These are phyloP conservation scores for Hyphodiscus sp. DNA, from an alignment of 2,329 filamentous ascomycete species.

Conservation along the genomic window DNA sequence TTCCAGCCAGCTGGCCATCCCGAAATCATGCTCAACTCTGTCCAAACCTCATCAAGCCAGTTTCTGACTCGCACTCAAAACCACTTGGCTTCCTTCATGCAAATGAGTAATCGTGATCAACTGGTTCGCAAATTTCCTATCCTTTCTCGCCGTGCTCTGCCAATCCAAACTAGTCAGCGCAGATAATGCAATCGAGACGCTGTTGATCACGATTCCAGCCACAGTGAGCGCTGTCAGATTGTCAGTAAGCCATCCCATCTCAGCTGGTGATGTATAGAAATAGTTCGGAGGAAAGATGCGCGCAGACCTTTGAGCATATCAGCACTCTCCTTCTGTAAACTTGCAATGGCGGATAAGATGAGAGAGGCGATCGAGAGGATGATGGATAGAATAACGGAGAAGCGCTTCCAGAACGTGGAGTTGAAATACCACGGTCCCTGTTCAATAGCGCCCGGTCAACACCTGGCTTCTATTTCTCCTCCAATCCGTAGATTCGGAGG, in stretches of 20 bases:
- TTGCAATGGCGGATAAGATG: constrained; percentile 15
- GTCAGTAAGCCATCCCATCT: background rate
- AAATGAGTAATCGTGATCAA: constrained; percentile 16
- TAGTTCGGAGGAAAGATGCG: background rate
- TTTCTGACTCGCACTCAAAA: constrained; percentile 4
- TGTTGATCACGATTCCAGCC: constrained; percentile 20
- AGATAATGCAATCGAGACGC: constrained; percentile 15
- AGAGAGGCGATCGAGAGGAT: constrained; percentile 13
- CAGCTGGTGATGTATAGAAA: background rate
- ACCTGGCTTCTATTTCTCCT: background rate
- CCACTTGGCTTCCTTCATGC: constrained; percentile 14
- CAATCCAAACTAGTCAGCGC: constrained; percentile 24
- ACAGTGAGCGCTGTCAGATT: constrained; percentile 17
- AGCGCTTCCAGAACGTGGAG: constrained; percentile 23
- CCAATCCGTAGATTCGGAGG: background rate
- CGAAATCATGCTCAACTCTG: background rate
- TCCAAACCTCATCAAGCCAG: background rate
- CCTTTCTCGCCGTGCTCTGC: constrained; percentile 18
- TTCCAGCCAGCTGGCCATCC: background rate
- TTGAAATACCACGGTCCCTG: constrained; percentile 16
- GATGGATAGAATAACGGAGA: constrained; percentile 19
- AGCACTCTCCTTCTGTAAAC: constrained; percentile 3
- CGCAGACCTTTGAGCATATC: constrained; percentile 11
- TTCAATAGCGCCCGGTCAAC: background rate
- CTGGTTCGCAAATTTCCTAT: constrained; percentile 19